phyloP scores from a whole-genome alignment of 768 basidiomycete genomes.

The Tephrocybe sp. region DNA sequence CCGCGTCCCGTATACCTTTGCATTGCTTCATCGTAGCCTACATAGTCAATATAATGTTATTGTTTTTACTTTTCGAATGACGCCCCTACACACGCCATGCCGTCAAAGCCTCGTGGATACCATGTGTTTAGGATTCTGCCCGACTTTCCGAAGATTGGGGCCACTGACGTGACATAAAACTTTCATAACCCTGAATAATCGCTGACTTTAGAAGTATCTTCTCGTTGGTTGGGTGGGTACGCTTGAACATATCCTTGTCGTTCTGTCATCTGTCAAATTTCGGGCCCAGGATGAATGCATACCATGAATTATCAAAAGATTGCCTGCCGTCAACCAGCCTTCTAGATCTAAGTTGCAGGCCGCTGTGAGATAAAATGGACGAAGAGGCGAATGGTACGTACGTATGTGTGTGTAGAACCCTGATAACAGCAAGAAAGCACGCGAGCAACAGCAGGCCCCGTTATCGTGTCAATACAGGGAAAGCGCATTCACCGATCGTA shows the following conservation, averaged over 20 bases:
- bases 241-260: neutral
- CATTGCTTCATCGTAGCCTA: conserved; percentile 7
- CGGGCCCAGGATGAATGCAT: neutral
- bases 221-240: neutral
- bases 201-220: neutral
- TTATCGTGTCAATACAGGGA: neutral
- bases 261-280: neutral
- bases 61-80: conserved; percentile 5
- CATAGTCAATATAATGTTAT: conserved; percentile 15
- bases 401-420: too few relatives aligned
- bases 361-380: neutral
- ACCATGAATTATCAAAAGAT: neutral
- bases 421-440: neutral
- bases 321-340: neutral
- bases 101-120: conserved; percentile 14
- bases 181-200: neutral
- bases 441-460: neutral
- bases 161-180: neutral
- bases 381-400: neutral
- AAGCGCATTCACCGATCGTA: conserved; percentile 2
- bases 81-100: neutral
- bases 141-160: neutral
- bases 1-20: conserved; percentile 14
- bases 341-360: neutral
- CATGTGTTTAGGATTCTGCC: conserved; percentile 6